These are phyloP conservation scores for Ehretia macrophylla DNA, from an alignment of 257 asterid genomes.

Conservation along the genomic window DNA sequence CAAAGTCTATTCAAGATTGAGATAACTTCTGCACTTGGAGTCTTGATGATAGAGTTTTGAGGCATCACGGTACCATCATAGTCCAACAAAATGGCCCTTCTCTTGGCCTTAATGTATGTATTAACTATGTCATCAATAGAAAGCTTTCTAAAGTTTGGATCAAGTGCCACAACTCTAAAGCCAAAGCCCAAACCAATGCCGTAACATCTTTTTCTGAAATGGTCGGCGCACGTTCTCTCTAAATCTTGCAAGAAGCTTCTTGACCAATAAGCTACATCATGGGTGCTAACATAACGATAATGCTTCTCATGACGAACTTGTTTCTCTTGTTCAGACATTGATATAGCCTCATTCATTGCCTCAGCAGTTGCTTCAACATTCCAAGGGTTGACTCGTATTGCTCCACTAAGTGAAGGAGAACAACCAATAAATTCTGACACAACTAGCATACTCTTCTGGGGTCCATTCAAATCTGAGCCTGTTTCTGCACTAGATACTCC, in stretches of 20 bases:
- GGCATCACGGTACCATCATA: slow-evolving; percentile 90
- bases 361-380: slow-evolving; percentile 70
- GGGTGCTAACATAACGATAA: slow-evolving; percentile 71
- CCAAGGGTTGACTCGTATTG: slow-evolving; percentile 81
- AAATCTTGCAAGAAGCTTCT: slow-evolving; percentile 88
- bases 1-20: slow-evolving; percentile 62
- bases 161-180: slow-evolving; percentile 73
- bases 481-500: slow-evolving; percentile 52
- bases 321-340: slow-evolving; percentile 66
- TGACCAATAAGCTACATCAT: slow-evolving; percentile 73
- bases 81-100: slow-evolving; percentile 77
- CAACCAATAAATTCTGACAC: slow-evolving; percentile 91
- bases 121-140: slow-evolving; percentile 58
- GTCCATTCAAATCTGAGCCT: slow-evolving; percentile 47
- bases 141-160: slow-evolving; percentile 74
- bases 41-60: slow-evolving; percentile 54
- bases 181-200: slow-evolving; percentile 84
- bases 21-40: slow-evolving; percentile 57
- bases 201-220: slow-evolving; percentile 70
- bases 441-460: slow-evolving; percentile 85
- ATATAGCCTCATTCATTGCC: slow-evolving; percentile 70
- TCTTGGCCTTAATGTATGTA: slow-evolving; percentile 54
- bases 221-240: slow-evolving; percentile 82
- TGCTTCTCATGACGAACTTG: slow-evolving; percentile 79
- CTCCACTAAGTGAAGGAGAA: slow-evolving; percentile 89